A percentile compares a stretch with the other conserved stretches of the same genome.
Evolutionary conservation across 768 basidiomycete species (phyloP).

Genomic region (Lactifluus rugatus): DNA sequence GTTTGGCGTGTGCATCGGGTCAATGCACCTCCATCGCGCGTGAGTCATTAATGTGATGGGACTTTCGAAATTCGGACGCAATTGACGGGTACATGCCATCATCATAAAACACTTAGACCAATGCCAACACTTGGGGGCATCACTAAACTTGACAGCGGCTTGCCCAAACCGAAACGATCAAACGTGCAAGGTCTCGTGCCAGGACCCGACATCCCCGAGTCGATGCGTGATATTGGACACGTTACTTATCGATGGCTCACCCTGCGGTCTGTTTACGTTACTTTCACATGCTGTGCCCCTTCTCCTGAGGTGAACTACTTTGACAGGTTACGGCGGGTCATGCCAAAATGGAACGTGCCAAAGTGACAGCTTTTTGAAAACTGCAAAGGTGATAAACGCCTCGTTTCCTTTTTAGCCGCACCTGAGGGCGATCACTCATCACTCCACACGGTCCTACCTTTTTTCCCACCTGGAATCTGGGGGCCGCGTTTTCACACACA

Average conservation of each 20-base stretch:
- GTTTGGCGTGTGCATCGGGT: slow-evolving; percentile 67
- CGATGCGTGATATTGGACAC: slow-evolving; percentile 65
- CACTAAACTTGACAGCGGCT: slow-evolving; percentile 55
- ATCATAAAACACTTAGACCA: slow-evolving; percentile 39
- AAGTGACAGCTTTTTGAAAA: slow-evolving; percentile 46
- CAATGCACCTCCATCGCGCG: slow-evolving; percentile 64
- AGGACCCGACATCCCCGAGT: slow-evolving; percentile 50
- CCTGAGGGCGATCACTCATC: slow-evolving; percentile 9
- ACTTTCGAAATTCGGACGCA: not conserved
- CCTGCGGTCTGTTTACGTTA: slow-evolving; percentile 51
- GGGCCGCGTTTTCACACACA: not conserved
- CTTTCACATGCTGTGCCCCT: not conserved
- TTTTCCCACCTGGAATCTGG: not conserved
- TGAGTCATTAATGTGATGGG: slow-evolving; percentile 31
- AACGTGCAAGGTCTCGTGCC: slow-evolving; percentile 71
- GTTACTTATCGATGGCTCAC: slow-evolving; percentile 68
- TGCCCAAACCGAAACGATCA: slow-evolving; percentile 57
- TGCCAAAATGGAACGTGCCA: slow-evolving; percentile 56
- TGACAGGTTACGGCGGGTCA: slow-evolving; percentile 57
- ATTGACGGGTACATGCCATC: slow-evolving; percentile 8
- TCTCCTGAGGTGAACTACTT: slow-evolving; percentile 15
- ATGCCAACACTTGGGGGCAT: slow-evolving; percentile 63
- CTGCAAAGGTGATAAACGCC: slow-evolving; percentile 41
- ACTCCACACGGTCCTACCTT: not conserved
- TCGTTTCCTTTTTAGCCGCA: not conserved